A percentile compares a stretch with the other conserved stretches of the same genome.
phyloP scores from a whole-genome alignment of 2,329 filamentous ascomycete genomes.

The Colletotrichum brevisporum region DNA sequence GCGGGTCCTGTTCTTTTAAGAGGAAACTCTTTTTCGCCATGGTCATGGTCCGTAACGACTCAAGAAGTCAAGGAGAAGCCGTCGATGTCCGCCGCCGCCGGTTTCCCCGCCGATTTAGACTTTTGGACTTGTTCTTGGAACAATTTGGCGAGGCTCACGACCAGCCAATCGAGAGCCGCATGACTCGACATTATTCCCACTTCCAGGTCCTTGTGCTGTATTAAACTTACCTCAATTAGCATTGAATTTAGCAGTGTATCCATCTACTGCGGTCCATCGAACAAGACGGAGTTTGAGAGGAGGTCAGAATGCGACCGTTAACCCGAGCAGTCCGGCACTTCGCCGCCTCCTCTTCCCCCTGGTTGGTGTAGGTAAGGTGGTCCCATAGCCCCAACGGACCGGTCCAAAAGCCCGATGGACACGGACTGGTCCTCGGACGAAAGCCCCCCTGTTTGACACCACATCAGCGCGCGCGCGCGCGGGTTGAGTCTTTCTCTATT shows the following conservation, averaged over 20 bases:
- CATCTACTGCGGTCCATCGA: too few relatives aligned
- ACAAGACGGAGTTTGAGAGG: too few relatives aligned
- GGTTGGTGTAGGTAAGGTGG: not conserved
- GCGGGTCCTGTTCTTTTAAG: constrained; percentile 21
- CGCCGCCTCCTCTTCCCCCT: constrained; percentile 3
- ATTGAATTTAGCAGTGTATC: too few relatives aligned
- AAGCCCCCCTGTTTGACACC: too few relatives aligned
- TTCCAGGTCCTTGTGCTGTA: constrained; percentile 3
- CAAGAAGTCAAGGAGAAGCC: not conserved
- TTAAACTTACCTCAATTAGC: not conserved
- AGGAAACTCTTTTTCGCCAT: constrained; percentile 6
- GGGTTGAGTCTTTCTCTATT: not conserved
- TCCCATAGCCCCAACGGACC: constrained; percentile 7
- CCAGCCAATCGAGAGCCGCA: constrained; percentile 21
- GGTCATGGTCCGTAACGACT: constrained; percentile 16
- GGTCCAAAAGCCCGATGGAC: constrained; percentile 7
- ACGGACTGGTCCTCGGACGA: not conserved
- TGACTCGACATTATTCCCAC: constrained; percentile 28
- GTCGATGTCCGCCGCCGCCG: not conserved
- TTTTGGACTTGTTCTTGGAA: constrained; percentile 31
- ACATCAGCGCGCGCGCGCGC: too few relatives aligned
- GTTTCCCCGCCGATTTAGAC: constrained; percentile 20
- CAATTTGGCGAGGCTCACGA: constrained; percentile 13
- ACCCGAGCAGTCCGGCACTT: constrained; percentile 25
- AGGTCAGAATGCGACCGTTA: too few relatives aligned